phyloP scores from a whole-genome alignment of 352 stramenopile species.

The Pythium oligandrum region DNA sequence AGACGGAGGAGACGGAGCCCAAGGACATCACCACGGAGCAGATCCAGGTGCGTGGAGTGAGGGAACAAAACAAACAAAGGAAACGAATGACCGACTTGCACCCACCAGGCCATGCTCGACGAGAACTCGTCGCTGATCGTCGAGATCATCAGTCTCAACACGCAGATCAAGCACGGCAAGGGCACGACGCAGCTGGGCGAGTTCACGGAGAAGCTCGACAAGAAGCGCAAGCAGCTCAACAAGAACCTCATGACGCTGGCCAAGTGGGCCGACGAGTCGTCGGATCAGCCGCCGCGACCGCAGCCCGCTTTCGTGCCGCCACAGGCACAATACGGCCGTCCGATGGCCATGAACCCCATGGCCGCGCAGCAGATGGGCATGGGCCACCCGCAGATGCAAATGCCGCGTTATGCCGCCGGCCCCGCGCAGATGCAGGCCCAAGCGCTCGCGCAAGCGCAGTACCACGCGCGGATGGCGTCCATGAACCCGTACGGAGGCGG shows the following conservation, averaged over 20 bases:
- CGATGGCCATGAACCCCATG: slow-evolving; percentile 35
- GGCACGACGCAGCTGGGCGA: slow-evolving; percentile 67
- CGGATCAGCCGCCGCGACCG: slow-evolving; percentile 52
- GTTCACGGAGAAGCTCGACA: slow-evolving; percentile 83
- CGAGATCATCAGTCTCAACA: slow-evolving; percentile 87
- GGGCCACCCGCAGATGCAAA: slow-evolving; percentile 31
- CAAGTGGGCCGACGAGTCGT: slow-evolving; percentile 85
- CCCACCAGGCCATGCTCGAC: slow-evolving; percentile 73
- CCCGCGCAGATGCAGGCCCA: slow-evolving; percentile 33
- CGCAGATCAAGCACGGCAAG: slow-evolving; percentile 83
- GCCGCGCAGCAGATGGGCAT: slow-evolving; percentile 14
- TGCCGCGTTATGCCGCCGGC: slow-evolving; percentile 22
- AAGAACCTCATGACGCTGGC: slow-evolving; percentile 88
- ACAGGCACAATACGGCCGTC: slow-evolving; percentile 26
- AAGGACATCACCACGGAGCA: slow-evolving; percentile 80
- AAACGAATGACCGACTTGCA: too few relatives aligned
- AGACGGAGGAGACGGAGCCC: slow-evolving; percentile 31
- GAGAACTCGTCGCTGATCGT: slow-evolving; percentile 85
- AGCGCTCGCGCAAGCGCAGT: slow-evolving; percentile 44
- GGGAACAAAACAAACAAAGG: too few relatives aligned
- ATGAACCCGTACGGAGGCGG: slow-evolving; percentile 23
- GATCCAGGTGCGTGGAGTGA: slow-evolving; percentile 52
- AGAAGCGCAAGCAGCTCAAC: slow-evolving; percentile 88
- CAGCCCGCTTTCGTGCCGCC: slow-evolving; percentile 19
- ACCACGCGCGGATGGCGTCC: slow-evolving; percentile 55